Evolutionary conservation across 2,329 filamentous ascomycete genomes (phyloP), one percentile per base, ranked within the genome.

Genomic region (Diplodia mutila): DNA sequence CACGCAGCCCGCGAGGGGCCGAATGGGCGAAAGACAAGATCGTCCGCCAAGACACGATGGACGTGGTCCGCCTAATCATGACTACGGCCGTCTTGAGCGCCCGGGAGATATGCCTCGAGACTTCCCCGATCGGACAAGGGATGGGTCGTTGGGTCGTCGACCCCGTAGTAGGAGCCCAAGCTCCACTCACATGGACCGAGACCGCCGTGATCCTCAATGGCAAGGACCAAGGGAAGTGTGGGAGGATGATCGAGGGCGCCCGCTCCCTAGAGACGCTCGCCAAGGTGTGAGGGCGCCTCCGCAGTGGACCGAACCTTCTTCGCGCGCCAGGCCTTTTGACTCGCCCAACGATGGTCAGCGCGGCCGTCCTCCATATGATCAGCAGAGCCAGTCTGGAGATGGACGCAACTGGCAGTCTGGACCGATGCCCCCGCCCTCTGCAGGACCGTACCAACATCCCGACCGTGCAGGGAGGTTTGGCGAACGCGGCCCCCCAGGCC

Each of bases 1-100:
- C 70, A 82, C 87, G 12, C 86, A 85, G 8, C 83, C 86, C 54
- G 83, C 83, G 0, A 80, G 81, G 27, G 55, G 70, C 23, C 74
- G 77, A 46, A 73, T 73, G 49, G 55, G 69, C 25, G 76, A 79
- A 46, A 76, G 77, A 37, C 70, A 72, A n/a, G 78, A 80, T 29
- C 76, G 77, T 23, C 71, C 70, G 23, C 46, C 70, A 18, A 73
- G 78, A 59, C 75, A 79, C 25, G 79, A 80, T 39, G 71, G 67
- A 65, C 75, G 78, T 61, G 72, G 72, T n/a, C 69, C 70, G 32
- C 73, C 73, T 27, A 75, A 77, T 27, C 74, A 74, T 32, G 78
- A 81, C 8, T 81, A 82, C 68, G 81, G 82, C 37, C 77, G 83
- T 66, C 76, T 80, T 21, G 82, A 84, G 21, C 76, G 81, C 42